A percentile compares a stretch with the other conserved stretches of the same genome.
Conservation (phyloP, 768 basidiomycete species). For the Suillus paluster region DNA sequence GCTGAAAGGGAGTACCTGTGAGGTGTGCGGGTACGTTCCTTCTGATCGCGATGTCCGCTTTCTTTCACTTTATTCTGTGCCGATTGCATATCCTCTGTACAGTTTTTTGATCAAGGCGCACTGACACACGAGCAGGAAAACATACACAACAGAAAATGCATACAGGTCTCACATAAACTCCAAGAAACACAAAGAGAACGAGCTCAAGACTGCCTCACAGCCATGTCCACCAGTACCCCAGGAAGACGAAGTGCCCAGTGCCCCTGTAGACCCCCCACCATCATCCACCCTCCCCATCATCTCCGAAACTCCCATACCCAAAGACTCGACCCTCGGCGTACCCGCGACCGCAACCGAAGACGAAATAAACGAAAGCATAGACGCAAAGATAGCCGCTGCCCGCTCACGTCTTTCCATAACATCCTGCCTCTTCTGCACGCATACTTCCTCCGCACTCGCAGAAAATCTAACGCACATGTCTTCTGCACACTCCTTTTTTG, state of each 20-base stretch:
- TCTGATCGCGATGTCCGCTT: not conserved
- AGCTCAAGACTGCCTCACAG: constrained; percentile 50
- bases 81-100: constrained; percentile 4
- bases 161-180: constrained; percentile 87
- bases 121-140: constrained; percentile 60
- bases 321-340: constrained; percentile 28
- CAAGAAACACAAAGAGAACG: constrained; percentile 86
- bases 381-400: constrained; percentile 75
- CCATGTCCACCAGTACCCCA: not conserved
- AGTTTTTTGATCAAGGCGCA: not conserved
- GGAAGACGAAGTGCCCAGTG: constrained; percentile 21
- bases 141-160: constrained; percentile 87
- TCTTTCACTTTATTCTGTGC: not conserved
- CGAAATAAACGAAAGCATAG: constrained; percentile 58
- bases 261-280: constrained; percentile 15
- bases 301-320: constrained; percentile 7
- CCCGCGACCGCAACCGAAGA: constrained; percentile 49
- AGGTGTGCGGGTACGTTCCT: constrained; percentile 77
- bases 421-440: constrained; percentile 87
- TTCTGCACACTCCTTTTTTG: constrained; percentile 86
- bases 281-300: constrained; percentile 8
- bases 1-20: constrained; percentile 64
- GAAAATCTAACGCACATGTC: constrained; percentile 90
- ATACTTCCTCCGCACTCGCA: constrained; percentile 52
- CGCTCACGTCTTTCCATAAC: constrained; percentile 62